Percentiles rank a stretch among this genome's conserved stretches.
These are phyloP conservation scores for Bolboschoenoplectus hybrid DNA, from an alignment of 202 grass and related monocot species.

Conservation along the genomic window DNA sequence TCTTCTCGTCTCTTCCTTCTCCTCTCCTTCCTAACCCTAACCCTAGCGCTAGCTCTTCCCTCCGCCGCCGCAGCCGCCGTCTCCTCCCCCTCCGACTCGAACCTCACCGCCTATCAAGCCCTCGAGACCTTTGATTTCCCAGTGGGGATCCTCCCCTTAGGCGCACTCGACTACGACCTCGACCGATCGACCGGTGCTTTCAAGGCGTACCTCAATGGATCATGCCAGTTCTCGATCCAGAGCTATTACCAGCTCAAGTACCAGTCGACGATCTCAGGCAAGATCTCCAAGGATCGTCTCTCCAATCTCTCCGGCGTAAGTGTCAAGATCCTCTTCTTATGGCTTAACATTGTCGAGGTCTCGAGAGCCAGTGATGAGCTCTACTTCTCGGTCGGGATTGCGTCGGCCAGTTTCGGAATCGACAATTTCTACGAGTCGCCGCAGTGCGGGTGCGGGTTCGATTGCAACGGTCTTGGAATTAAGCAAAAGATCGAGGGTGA, in stretches of 20 bases:
- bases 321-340: conserved; percentile 89
- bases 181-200: conserved; percentile 67
- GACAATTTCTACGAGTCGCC: conserved; percentile 80
- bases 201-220: conserved; percentile 65
- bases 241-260: conserved; percentile 88
- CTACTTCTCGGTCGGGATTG: conserved; percentile 84
- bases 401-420: conserved; percentile 74
- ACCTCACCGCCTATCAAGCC: conserved; percentile 60
- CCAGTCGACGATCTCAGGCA: conserved; percentile 66
- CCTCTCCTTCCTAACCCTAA: conserved; percentile 12
- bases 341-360: conserved; percentile 92
- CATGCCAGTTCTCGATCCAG: conserved; percentile 75
- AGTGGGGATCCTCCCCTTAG: conserved; percentile 74
- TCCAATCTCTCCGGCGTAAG: conserved; percentile 61
- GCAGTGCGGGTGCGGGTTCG: conserved; percentile 81
- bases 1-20: neutral
- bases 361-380: conserved; percentile 58
- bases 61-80: neutral
- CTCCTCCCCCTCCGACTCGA: conserved; percentile 5
- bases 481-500: conserved; percentile 1
- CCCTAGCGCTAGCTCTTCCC: neutral
- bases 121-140: conserved; percentile 73
- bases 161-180: conserved; percentile 68
- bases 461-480: conserved; percentile 50
- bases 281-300: conserved; percentile 53